Conservation (phyloP, 2,329 filamentous ascomycete genomes). For the Fusarium sp. region DNA sequence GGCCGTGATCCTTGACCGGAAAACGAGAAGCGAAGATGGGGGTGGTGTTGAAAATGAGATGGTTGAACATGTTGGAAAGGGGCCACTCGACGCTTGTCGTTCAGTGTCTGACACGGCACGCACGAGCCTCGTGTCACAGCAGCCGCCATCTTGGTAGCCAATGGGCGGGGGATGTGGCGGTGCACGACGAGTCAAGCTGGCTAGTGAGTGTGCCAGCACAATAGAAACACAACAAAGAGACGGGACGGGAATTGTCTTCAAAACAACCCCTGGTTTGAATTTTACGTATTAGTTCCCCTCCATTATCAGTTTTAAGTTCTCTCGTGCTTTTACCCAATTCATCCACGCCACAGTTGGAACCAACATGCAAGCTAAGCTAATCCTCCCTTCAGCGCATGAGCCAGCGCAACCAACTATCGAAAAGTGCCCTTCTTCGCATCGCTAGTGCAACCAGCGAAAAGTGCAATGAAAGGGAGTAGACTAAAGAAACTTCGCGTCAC, state of each 20-base stretch:
- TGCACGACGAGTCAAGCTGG: constrained; percentile 26
- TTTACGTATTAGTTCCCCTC: neutral
- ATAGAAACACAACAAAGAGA: neutral
- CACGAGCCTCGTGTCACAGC: constrained; percentile 5
- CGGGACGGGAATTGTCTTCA: neutral
- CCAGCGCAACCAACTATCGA: neutral
- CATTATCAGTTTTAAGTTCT: neutral
- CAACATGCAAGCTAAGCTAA: neutral
- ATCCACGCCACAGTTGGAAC: neutral
- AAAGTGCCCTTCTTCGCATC: constrained; percentile 37
- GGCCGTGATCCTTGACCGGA: constrained; percentile 9
- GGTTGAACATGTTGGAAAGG: constrained; percentile 30
- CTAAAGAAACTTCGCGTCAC: constrained; percentile 27
- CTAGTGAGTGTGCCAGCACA: constrained; percentile 11
- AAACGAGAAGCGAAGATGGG: neutral
- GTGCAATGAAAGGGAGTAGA: constrained; percentile 34
- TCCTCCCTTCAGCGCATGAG: neutral
- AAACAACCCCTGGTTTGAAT: neutral
- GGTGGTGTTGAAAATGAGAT: constrained; percentile 28
- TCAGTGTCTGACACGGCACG: constrained; percentile 16
- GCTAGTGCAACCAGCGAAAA: constrained; percentile 35
- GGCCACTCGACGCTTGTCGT: constrained; percentile 29
- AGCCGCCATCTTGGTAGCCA: constrained; percentile 20
- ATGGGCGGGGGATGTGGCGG: constrained; percentile 34
- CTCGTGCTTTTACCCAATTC: neutral